These are phyloP conservation scores for Calonectria ilicicola DNA, from an alignment of 2,329 filamentous ascomycete species.

Conservation along the genomic window DNA sequence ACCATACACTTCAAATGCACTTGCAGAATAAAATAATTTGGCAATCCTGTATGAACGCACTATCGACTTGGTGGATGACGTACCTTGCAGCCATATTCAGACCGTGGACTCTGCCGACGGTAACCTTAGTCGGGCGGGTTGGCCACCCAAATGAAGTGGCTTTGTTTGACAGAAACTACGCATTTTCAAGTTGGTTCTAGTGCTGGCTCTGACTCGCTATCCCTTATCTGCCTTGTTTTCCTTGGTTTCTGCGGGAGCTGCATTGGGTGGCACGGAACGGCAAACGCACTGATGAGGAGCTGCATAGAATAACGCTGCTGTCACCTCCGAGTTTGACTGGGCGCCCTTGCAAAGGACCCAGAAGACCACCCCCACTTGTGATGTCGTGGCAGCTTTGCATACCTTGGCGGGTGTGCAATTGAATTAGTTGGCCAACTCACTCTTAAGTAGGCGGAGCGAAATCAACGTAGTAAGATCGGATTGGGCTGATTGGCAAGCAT, in stretches of 20 bases:
- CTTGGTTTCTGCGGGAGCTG: background rate
- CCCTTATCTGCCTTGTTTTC: background rate
- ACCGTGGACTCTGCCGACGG: too few relatives aligned
- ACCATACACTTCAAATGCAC: background rate
- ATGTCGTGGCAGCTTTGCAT: conserved; percentile 24
- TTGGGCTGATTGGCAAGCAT: background rate
- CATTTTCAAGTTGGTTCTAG: background rate
- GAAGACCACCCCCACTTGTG: conserved; percentile 8
- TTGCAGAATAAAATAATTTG: background rate
- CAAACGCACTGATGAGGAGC: background rate
- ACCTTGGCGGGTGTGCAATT: background rate
- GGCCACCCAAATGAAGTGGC: too few relatives aligned
- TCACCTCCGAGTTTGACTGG: background rate
- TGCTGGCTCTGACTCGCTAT: background rate
- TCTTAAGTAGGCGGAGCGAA: background rate
- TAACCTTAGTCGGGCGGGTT: too few relatives aligned
- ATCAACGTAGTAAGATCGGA: background rate
- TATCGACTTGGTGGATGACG: background rate
- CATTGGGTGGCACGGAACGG: background rate
- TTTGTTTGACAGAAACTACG: background rate
- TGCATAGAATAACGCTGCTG: background rate
- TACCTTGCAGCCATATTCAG: background rate
- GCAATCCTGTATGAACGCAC: background rate
- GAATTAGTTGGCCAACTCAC: conserved; percentile 5
- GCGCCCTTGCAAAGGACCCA: background rate